Evolutionary conservation across 352 stramenopile species (phyloP), one percentile per base, ranked within the genome.

Genomic region (Phytophthora fragariae): DNA sequence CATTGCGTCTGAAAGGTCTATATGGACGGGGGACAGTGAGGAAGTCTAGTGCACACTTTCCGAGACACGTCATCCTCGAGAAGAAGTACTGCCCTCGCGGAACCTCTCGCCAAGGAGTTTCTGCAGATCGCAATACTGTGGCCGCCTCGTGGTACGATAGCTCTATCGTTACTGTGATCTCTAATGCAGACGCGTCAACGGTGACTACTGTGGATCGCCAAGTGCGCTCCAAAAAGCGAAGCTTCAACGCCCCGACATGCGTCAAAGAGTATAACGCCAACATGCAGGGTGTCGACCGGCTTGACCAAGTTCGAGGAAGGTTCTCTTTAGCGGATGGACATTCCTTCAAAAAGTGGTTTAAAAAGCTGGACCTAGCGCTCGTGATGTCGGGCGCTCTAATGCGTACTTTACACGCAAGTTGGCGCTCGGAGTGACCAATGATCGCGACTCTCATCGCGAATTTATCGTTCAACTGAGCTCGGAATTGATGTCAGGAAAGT

Each of bases 251-350:
- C 29, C 68, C 76, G 4, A 72, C 56, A 15, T 68, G 49, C 27
- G 46, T 81, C 47, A 76, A 72, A 24, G 29, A 75, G n/a, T 83
- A 83, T 57, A 81, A 84, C 41, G 14, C 73, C 2, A 21, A 77
- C 46, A 77, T 81, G 77, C 73, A 84, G 46, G 77, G 73, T 0
- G 73, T 81, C 1, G 77, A 81, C 19, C 14, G 73, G 0, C 56
- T 65, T n/a, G 73, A 81, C 50, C 69, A 78, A 57, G 29, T 78
- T n/a, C 57, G 68, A 29, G 60, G 49, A 7, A 50, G 56, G 5
- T 83, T 77, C 53, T 79, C 69, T 62, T 21, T 79, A 27, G 63
- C 65, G 0, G 65, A 80, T 39, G 69, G 76, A 2, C 72, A 83
- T 46, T 78, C 62, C 1, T 41, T 41, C 35, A 41, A 41, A 3